These are phyloP conservation scores for Allodekkera sacchari DNA, from an alignment of 805 yeast species.

Conservation along the genomic window DNA sequence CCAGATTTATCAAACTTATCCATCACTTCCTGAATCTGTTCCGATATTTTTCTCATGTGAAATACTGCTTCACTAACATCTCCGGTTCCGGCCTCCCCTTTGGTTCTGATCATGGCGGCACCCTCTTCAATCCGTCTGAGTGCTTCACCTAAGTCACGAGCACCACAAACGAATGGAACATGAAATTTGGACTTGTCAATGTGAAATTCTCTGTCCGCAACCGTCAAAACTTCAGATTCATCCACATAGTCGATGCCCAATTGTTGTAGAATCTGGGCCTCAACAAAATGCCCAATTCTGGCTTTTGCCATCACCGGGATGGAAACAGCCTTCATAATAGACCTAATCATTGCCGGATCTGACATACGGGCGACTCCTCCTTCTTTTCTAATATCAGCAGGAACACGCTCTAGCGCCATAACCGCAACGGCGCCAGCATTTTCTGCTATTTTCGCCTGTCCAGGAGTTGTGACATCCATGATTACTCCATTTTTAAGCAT, in stretches of 20 bases:
- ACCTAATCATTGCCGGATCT: slow-evolving; percentile 71
- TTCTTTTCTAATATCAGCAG: slow-evolving; percentile 75
- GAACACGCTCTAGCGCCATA: slow-evolving; percentile 80
- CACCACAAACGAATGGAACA: slow-evolving; percentile 81
- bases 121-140: slow-evolving; percentile 73
- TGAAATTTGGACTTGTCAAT: slow-evolving; percentile 51
- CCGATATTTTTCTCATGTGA: slow-evolving; percentile 56
- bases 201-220: slow-evolving; percentile 65
- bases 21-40: slow-evolving; percentile 43
- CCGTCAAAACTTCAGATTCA: slow-evolving; percentile 78
- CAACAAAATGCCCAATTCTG: slow-evolving; percentile 76
- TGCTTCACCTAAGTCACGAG: slow-evolving; percentile 75
- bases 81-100: slow-evolving; percentile 89
- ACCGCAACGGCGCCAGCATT: slow-evolving; percentile 84
- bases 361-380: slow-evolving; percentile 85
- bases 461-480: slow-evolving; percentile 70
- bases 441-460: slow-evolving; percentile 76
- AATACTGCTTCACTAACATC: slow-evolving; percentile 76
- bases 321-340: slow-evolving; percentile 61
- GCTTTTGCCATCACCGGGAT: slow-evolving; percentile 83
- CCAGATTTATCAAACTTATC: slow-evolving; percentile 1
- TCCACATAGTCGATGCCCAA: slow-evolving; percentile 73
- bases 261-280: slow-evolving; percentile 69
- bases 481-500: slow-evolving; percentile 77
- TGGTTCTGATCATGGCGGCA: slow-evolving; percentile 81